phyloP scores from a whole-genome alignment of 305 asterid species.

The Fraxinus paxiana region DNA sequence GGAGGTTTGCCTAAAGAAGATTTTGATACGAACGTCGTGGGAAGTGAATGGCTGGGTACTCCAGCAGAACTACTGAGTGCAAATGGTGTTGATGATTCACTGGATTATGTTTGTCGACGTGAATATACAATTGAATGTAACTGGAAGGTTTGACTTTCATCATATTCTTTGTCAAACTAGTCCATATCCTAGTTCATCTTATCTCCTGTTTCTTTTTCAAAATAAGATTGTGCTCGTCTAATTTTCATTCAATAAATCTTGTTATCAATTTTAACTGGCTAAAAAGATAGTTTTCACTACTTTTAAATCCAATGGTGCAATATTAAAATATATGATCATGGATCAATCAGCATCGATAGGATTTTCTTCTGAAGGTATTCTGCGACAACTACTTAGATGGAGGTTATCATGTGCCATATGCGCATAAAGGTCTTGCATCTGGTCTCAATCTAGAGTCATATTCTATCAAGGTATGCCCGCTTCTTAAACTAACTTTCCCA shows the following conservation, averaged over 20 bases:
- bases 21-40: conserved; percentile 33
- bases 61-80: conserved; percentile 53
- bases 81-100: conserved; percentile 54
- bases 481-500: neutral
- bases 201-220: neutral
- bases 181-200: neutral
- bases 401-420: conserved; percentile 85
- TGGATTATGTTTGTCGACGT: conserved; percentile 60
- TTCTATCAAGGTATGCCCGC: conserved; percentile 48
- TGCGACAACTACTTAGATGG: conserved; percentile 92
- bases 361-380: conserved; percentile 58
- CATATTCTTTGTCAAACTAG: neutral
- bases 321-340: neutral
- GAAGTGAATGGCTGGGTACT: conserved; percentile 71
- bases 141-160: conserved; percentile 62
- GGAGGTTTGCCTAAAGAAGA: conserved; percentile 26
- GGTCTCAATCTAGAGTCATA: conserved; percentile 71
- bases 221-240: neutral
- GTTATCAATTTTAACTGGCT: neutral
- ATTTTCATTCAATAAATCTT: neutral
- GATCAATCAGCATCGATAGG: neutral
- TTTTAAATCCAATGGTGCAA: neutral
- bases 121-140: conserved; percentile 76
- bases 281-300: conserved; percentile 3
- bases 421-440: conserved; percentile 77